phyloP scores from a whole-genome alignment of 805 yeast species.

The Candida vartiovaarae region DNA sequence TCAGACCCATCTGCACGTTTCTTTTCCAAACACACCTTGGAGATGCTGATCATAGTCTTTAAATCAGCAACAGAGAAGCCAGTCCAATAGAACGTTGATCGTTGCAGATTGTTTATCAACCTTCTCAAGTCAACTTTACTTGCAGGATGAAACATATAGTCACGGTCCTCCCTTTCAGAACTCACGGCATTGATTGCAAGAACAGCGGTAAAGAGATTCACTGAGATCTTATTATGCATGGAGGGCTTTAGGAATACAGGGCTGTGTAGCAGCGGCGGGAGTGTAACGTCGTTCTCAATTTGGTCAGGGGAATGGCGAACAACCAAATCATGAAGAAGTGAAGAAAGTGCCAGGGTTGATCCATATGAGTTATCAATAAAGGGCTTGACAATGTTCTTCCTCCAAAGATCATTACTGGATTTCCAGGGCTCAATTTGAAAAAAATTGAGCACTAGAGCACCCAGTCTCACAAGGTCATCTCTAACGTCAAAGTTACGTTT shows the following conservation, averaged over 20 bases:
- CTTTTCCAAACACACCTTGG: constrained; percentile 38
- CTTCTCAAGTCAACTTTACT: constrained; percentile 48
- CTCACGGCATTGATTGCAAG: constrained; percentile 69
- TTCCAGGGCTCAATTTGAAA: constrained; percentile 55
- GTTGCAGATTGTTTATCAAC: constrained; percentile 52
- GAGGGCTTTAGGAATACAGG: constrained; percentile 58
- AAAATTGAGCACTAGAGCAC: constrained; percentile 44
- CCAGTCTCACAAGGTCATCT: constrained; percentile 48
- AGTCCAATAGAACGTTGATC: constrained; percentile 71
- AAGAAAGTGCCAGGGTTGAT: constrained; percentile 33
- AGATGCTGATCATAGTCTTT: constrained; percentile 42
- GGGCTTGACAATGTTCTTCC: constrained; percentile 38
- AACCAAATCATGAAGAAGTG: constrained; percentile 40
- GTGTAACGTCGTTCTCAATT: constrained; percentile 44
- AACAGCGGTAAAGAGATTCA: constrained; percentile 60
- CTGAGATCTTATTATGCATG: constrained; percentile 50
- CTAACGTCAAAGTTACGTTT: constrained; percentile 43
- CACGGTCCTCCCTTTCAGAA: constrained; percentile 58
- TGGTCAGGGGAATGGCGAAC: constrained; percentile 52
- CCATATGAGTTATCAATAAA: constrained; percentile 34
- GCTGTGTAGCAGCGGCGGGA: constrained; percentile 54
- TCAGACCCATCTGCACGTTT: constrained; percentile 21
- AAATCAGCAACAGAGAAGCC: constrained; percentile 59
- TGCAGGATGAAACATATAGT: constrained; percentile 63
- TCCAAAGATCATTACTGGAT: constrained; percentile 42